Conservation (phyloP, 2,329 filamentous ascomycete species). For the Colletotrichum gigasporum region DNA sequence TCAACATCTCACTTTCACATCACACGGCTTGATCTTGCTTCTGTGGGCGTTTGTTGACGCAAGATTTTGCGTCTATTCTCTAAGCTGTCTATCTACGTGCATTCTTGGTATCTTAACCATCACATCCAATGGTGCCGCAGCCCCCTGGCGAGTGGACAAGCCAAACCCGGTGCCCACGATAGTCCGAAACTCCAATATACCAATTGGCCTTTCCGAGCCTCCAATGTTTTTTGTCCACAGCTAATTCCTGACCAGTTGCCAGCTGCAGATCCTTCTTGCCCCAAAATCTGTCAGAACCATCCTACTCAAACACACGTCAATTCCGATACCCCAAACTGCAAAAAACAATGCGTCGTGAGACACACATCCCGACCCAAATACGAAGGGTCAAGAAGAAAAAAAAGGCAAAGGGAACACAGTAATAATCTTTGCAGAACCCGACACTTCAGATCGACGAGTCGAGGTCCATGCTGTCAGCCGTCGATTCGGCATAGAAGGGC, state of each 20-base stretch:
- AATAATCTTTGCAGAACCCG: neutral
- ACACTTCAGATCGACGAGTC: constrained; percentile 2
- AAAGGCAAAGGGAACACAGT: neutral
- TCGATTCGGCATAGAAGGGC: constrained; percentile 15
- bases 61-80: neutral
- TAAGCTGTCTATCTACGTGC: constrained; percentile 3
- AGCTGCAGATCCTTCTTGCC: too few species aligned
- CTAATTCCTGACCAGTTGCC: neutral
- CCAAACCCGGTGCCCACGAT: neutral
- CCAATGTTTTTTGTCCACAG: neutral
- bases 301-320: too few species aligned
- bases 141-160: neutral
- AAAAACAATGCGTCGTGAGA: too few species aligned
- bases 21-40: too few species aligned
- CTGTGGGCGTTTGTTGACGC: neutral
- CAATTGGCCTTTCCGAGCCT: neutral
- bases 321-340: too few species aligned
- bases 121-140: neutral
- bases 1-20: too few species aligned
- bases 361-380: too few species aligned
- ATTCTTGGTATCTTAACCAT: constrained; percentile 11
- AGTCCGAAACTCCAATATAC: constrained; percentile 8
- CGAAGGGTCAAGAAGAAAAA: too few species aligned
- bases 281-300: too few species aligned
- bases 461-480: constrained; percentile 20